Evolutionary conservation across 768 basidiomycete genomes (phyloP).

Genomic region (Erythrobasidium yunnanense): DNA sequence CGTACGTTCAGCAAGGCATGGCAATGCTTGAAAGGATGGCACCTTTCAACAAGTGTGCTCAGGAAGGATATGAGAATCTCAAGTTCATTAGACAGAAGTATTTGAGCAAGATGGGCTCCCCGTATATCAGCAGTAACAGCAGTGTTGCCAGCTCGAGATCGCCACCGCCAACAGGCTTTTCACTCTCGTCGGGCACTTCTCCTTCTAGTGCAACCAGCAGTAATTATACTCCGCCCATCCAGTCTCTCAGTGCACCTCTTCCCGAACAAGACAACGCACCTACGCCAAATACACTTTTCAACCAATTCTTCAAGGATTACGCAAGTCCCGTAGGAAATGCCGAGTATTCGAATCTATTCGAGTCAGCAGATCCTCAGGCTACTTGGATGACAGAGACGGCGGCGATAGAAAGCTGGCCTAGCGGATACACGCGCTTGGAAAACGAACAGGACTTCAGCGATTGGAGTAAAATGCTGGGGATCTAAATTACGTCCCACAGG

Average conservation of each 20-base stretch:
- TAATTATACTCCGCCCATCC: neutral
- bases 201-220: neutral
- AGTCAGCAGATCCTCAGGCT: conserved; percentile 1
- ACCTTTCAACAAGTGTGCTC: conserved; percentile 9
- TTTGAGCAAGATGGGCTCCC: neutral
- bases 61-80: conserved; percentile 13
- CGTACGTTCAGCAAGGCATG: conserved; percentile 11
- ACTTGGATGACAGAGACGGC: conserved; percentile 9
- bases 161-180: neutral
- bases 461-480: conserved; percentile 21
- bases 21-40: conserved; percentile 11
- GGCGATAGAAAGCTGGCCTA: conserved; percentile 10
- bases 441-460: conserved; percentile 17
- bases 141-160: neutral
- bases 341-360: conserved; percentile 6
- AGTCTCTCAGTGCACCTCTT: neutral
- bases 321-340: neutral
- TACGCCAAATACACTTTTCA: conserved; percentile 19
- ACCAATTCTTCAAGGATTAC: conserved; percentile 11
- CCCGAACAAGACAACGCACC: neutral
- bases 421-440: conserved; percentile 1
- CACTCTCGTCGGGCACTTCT: neutral
- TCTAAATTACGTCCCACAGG: neutral
- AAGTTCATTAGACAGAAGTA: conserved; percentile 13
- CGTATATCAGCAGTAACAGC: neutral